phyloP scores from a whole-genome alignment of 176 grass and related monocot genomes.

The Urochloa ruziziensis region DNA sequence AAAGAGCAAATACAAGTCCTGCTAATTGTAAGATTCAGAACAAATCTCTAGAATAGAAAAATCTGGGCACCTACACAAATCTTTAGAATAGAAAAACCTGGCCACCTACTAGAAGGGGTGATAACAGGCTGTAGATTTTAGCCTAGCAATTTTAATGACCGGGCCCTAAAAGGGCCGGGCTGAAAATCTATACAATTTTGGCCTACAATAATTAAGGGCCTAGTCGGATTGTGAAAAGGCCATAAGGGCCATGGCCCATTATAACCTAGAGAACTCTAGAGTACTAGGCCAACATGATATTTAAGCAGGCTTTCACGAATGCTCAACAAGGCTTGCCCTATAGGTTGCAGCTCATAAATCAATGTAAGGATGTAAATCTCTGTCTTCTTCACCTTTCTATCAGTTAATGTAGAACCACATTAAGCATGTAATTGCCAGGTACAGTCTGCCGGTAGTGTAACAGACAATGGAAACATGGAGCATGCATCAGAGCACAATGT shows the following conservation, averaged over 20 bases:
- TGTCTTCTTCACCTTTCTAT: background rate
- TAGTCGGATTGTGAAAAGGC: too few species aligned
- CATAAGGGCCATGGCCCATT: too few species aligned
- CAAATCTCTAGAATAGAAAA: background rate
- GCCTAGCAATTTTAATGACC: too few species aligned
- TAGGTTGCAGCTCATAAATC: background rate
- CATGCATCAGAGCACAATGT: background rate
- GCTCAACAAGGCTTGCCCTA: constrained; percentile 9
- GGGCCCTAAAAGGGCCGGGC: too few species aligned
- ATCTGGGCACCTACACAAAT: background rate
- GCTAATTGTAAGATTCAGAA: background rate
- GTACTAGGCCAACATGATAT: background rate
- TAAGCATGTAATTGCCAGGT: background rate
- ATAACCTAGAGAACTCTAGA: constrained; percentile 24
- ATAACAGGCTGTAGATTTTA: too few species aligned
- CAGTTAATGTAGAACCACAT: constrained; percentile 8
- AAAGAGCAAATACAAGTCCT: constrained; percentile 3
- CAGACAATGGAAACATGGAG: background rate
- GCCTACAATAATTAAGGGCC: too few species aligned
- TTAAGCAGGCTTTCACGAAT: constrained; percentile 4
- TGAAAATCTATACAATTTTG: too few species aligned
- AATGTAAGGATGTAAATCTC: background rate
- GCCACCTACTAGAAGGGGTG: too few species aligned
- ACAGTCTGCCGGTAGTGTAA: background rate
- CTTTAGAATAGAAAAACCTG: too few species aligned